Conservation (phyloP, 139 green algal genomes). For the Monoraphidium neglectum region DNA sequence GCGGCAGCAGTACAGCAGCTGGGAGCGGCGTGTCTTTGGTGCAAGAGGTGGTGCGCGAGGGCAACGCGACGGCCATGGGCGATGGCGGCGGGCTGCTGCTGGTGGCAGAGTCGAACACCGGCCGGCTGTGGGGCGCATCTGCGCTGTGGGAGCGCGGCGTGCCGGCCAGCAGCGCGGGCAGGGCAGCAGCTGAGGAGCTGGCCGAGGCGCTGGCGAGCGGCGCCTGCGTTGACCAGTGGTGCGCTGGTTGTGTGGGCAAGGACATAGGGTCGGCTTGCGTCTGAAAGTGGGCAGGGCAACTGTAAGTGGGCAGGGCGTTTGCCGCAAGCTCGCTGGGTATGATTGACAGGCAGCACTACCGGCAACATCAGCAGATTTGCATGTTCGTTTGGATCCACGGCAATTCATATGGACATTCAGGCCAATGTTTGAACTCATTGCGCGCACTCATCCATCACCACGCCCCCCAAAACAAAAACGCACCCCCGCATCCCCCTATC, state of each 20-base stretch:
- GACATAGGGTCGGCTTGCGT: neutral
- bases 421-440: neutral
- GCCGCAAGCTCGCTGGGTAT: neutral
- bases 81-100: slow-evolving; percentile 65
- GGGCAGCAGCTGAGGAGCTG: slow-evolving; percentile 54
- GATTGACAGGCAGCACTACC: neutral
- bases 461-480: too few species aligned
- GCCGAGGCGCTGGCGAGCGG: slow-evolving; percentile 52
- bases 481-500: too few species aligned
- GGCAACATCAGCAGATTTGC: neutral
- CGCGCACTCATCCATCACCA: too few species aligned
- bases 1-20: neutral
- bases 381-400: neutral
- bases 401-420: neutral
- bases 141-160: neutral
- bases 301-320: neutral
- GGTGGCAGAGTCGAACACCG: slow-evolving; percentile 49
- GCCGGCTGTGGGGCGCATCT: slow-evolving; percentile 55
- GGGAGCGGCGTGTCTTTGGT: slow-evolving; percentile 3
- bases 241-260: neutral
- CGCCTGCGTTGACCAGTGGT: slow-evolving; percentile 32
- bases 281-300: too few species aligned
- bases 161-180: neutral
- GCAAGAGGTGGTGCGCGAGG: slow-evolving; percentile 25
- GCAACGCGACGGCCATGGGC: slow-evolving; percentile 34